Base-by-base conservation (phyloP, 192 early-diverging fungal species). In the Rhizoclosmatium sp. region DNA sequence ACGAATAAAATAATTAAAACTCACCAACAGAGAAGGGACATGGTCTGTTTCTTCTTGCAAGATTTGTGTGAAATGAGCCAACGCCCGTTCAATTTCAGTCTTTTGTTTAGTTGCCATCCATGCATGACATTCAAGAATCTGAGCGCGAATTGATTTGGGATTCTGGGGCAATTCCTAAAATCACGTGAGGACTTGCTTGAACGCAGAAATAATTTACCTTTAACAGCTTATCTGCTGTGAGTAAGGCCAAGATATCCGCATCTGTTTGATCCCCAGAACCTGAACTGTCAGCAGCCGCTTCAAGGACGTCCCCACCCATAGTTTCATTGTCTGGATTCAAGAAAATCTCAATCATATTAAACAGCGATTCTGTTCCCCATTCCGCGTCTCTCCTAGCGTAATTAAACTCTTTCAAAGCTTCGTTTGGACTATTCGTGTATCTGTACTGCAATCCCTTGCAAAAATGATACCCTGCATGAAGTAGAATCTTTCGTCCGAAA, bases 301-400 rank as follows among this genome's bases (percentile, higher is more conserved):
- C 86, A 10, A 90, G 47, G 0, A 88, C 89, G 40, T 89, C 87
- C 0, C 87, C 89, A 0, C 89, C 89, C 19, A 87, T 47, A 0
- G 85, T 86, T 41, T 90, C 86, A 56, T 90, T 86, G 59, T 83
- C 87, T 16, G 89, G 89, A 78, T 90, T 90, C 48, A 90, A 79
- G 49, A 87, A 89, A 41, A 90, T 85, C 72, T 89, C 87, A 39
- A 90, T 85, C 85, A 90, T 85, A 76, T 90, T 71, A 51, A 79
- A 73, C 1, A 87, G 61, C 1, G 87, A 75, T 46, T 79, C 75
- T 54, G 80, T 81, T 12, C 87, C 87, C 84, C 82, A 90, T 56
- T 81, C 83, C 12, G 78, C 59, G 75, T 90, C 89, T 5, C 75
- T 60, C 47, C 87, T 75, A 12, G 80, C 85, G 47, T 73, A 75